Base-by-base conservation (phyloP, 2,329 filamentous ascomycete genomes). In the Pseudocercospora fijiensis region DNA sequence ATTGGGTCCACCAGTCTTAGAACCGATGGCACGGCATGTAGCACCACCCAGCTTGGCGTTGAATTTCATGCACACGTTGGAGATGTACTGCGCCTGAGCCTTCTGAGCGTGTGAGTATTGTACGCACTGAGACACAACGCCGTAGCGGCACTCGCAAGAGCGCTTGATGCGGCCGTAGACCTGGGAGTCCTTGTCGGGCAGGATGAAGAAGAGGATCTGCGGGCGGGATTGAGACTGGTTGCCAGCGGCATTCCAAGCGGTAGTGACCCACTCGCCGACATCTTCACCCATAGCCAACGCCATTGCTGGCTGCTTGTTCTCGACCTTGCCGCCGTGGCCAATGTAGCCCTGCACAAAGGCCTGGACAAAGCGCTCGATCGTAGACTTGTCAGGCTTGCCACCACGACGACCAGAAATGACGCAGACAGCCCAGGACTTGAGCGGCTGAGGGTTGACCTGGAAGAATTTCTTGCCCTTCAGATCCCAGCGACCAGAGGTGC, bases 21-120 rank as follows among this genome's bases (percentile, higher is more conserved):
- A 51, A 11, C 77, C 72, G 71, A 82, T 71, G 2, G 80, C 82
- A 57, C 81, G 77, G 65, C 79, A 88, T 0, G 92, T 97, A 0
- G 86, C 84, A 5, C 95, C 95, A 13, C 95, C 95, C 2, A 99
- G 84, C 80, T 99, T 99, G 3, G 91, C 90, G 71, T 99, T 98
- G 69, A 99, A 87, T 80, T 99, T 99, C 91, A 99, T 95, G 67
- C 88, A 85, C 0, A 99, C 92, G 66, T 99, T 99, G 0, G 91
- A 95, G 72, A 91, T 89, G 77, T 98, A 98, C 72, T 99, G 95
- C 0, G 84, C 84, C 22, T 90, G 86, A 16, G 85, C 86, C 74
- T 89, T 89, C 41, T 79, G 71, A 0, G 94, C 90, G 64, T 96
- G 89, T 0, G 79, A 79, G 2, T 82, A 80, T 68, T 92, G 88